phyloP scores from a whole-genome alignment of 1,284 basidiomycete species.

The Cryptococcus sp. region DNA sequence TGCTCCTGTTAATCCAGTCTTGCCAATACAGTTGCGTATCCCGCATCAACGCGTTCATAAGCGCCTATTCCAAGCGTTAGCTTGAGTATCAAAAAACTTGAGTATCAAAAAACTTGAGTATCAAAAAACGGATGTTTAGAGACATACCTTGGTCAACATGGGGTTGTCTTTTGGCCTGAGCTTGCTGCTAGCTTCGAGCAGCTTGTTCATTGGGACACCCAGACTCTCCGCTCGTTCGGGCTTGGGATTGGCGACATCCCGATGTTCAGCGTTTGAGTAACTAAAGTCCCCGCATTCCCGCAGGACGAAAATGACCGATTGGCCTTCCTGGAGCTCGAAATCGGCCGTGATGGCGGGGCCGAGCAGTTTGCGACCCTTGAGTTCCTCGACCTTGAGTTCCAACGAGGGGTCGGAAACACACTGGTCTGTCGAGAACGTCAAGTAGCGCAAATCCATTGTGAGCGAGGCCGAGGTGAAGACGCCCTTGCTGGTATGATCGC shows the following conservation, averaged over 20 bases:
- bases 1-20: conserved; percentile 69
- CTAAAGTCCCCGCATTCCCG: conserved; percentile 57
- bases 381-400: conserved; percentile 56
- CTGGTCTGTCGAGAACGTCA: conserved; percentile 56
- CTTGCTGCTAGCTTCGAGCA: conserved; percentile 59
- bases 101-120: not conserved
- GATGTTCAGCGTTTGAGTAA: conserved; percentile 34
- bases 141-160: conserved; percentile 62
- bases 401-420: conserved; percentile 60
- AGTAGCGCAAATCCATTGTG: conserved; percentile 72
- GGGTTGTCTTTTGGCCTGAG: conserved; percentile 63
- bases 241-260: conserved; percentile 42
- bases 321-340: conserved; percentile 73
- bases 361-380: conserved; percentile 40
- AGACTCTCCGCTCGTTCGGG: conserved; percentile 52
- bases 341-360: conserved; percentile 42
- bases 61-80: conserved; percentile 11
- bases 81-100: not conserved
- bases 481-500: conserved; percentile 62
- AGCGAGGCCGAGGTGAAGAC: conserved; percentile 67
- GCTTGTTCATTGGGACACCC: conserved; percentile 59
- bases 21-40: conserved; percentile 84
- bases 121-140: not conserved
- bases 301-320: conserved; percentile 79
- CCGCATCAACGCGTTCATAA: conserved; percentile 34